Conservation (phyloP, 2,329 filamentous ascomycete species). For the Curvularia verruculosa region DNA sequence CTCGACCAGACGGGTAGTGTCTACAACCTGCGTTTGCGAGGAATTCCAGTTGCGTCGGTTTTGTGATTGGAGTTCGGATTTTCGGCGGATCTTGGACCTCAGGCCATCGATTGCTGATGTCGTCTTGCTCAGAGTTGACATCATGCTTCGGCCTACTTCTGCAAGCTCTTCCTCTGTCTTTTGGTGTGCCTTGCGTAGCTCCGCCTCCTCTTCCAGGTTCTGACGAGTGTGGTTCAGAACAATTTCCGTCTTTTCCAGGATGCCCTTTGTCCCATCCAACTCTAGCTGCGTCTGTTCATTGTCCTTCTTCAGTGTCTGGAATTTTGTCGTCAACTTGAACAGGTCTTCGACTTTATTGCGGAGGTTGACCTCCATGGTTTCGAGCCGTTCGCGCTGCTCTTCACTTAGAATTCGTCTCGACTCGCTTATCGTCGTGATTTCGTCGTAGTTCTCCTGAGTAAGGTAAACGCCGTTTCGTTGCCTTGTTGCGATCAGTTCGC, state of each 20-base stretch:
- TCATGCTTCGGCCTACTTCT: slow-evolving; percentile 73
- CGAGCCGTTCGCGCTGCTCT: slow-evolving; percentile 89
- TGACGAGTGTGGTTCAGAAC: slow-evolving; percentile 79
- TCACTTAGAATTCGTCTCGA: slow-evolving; percentile 89
- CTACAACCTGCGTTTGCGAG: slow-evolving; percentile 75
- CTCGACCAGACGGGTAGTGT: slow-evolving; percentile 80
- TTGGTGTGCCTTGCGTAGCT: slow-evolving; percentile 82
- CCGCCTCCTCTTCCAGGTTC: slow-evolving; percentile 77
- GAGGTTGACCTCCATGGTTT: slow-evolving; percentile 87
- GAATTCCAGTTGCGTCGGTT: slow-evolving; percentile 81
- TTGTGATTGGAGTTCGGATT: slow-evolving; percentile 78
- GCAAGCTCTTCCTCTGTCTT: slow-evolving; percentile 80
- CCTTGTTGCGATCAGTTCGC: slow-evolving; percentile 88
- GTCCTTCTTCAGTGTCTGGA: slow-evolving; percentile 87
- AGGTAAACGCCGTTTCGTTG: slow-evolving; percentile 96
- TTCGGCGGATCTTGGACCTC: slow-evolving; percentile 83
- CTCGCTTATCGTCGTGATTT: slow-evolving; percentile 90
- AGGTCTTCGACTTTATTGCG: slow-evolving; percentile 94
- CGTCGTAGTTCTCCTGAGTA: slow-evolving; percentile 85
- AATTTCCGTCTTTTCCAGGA: slow-evolving; percentile 86
- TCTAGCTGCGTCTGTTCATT: slow-evolving; percentile 75
- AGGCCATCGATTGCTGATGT: slow-evolving; percentile 81
- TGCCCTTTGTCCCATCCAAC: slow-evolving; percentile 78
- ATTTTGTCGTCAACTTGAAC: slow-evolving; percentile 82
- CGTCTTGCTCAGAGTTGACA: slow-evolving; percentile 77